Evolutionary conservation across 345 rosid genomes (phyloP).

Genomic region (Brassica cretica): DNA sequence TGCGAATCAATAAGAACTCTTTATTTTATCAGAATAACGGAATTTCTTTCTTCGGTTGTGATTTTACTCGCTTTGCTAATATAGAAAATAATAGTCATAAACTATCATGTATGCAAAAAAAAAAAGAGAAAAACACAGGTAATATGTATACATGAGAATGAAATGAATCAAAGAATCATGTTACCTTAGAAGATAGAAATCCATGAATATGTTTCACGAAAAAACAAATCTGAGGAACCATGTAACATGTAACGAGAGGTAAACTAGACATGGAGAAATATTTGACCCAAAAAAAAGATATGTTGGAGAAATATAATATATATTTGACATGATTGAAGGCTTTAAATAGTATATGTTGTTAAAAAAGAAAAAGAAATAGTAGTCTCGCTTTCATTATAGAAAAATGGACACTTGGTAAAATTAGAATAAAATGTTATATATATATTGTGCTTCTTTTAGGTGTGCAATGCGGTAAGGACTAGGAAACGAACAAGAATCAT

Average conservation of each 20-base stretch:
- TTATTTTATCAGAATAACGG: background rate
- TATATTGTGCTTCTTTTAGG: constrained; percentile 4
- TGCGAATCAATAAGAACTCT: background rate
- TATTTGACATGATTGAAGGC: constrained; percentile 5
- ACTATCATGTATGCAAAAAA: background rate
- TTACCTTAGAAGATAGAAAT: background rate
- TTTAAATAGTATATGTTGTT: background rate
- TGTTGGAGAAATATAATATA: background rate
- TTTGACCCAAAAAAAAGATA: background rate
- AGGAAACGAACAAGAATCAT: constrained; percentile 24
- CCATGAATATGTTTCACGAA: background rate
- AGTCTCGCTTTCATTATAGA: background rate
- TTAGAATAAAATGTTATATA: background rate
- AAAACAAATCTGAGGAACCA: background rate
- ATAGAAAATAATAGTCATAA: background rate
- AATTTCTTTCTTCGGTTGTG: background rate
- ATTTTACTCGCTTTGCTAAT: background rate
- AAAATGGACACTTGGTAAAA: constrained; percentile 16
- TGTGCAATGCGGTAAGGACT: constrained; percentile 18
- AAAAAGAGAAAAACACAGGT: background rate
- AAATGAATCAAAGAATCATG: background rate
- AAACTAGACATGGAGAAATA: background rate
- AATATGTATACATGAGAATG: background rate
- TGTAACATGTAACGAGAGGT: background rate
- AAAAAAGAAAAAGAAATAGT: background rate